A percentile compares a stretch with the other conserved stretches of the same genome.
Evolutionary conservation across 345 rosid species (phyloP).

Genomic region (Euclidium syriacum): DNA sequence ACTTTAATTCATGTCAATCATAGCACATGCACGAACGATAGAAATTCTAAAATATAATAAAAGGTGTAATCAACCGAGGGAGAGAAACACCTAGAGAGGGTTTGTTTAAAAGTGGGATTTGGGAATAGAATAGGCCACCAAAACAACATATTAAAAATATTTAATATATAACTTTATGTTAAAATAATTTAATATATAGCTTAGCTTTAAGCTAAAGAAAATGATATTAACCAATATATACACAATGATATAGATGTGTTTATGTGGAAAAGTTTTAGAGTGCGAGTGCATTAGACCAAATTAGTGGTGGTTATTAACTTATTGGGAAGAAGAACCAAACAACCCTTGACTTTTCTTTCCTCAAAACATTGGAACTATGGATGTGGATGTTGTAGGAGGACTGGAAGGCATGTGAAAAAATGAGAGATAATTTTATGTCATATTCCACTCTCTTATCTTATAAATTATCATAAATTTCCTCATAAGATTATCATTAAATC

Average conservation of each 20-base stretch:
- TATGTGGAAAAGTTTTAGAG: not conserved
- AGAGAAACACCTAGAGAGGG: constrained; percentile 30
- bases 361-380: not conserved
- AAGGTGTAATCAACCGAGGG: constrained; percentile 20
- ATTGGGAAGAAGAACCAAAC: constrained; percentile 16
- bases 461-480: no score
- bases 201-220: not conserved
- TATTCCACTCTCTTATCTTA: no score
- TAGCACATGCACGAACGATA: constrained; percentile 26
- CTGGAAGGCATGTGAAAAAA: no score
- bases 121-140: constrained; percentile 15
- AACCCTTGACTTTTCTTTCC: constrained; percentile 20
- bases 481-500: no score
- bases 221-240: not conserved
- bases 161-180: constrained; percentile 3
- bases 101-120: constrained; percentile 19
- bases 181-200: not conserved
- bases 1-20: constrained; percentile 23
- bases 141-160: constrained; percentile 12
- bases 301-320: no score
- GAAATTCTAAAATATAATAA: not conserved
- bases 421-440: no score
- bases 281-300: not conserved
- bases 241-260: not conserved
- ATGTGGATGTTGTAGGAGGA: no score